Conservation (phyloP, 139 green algal genomes). For the Coccomyxa sp. region DNA sequence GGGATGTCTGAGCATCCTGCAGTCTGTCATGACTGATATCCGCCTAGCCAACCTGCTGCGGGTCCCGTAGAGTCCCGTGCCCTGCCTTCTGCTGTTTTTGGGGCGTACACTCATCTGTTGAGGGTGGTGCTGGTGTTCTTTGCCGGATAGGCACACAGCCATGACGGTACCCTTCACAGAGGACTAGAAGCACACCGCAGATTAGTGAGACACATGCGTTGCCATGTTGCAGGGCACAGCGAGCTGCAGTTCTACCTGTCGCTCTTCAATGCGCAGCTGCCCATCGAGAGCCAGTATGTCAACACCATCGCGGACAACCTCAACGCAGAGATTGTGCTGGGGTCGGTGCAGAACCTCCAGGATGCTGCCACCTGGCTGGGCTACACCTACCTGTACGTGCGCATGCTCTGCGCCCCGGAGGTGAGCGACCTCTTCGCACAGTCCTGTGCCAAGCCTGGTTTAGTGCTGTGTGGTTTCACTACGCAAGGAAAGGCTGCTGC, state of each 20-base stretch:
- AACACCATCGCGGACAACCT: conserved; percentile 84
- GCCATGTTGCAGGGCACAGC: conserved; percentile 39
- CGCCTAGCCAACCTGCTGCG: no score
- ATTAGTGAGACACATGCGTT: neutral
- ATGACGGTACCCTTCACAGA: no score
- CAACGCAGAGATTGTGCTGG: conserved; percentile 96
- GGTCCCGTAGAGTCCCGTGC: no score
- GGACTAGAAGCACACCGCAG: neutral
- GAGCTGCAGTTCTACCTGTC: conserved; percentile 99
- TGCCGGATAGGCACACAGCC: no score
- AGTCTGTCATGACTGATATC: no score
- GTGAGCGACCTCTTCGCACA: conserved; percentile 51
- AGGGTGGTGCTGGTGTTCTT: no score
- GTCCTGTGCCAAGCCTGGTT: no score
- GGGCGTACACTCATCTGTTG: no score
- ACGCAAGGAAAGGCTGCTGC: no score
- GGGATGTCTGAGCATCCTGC: no score
- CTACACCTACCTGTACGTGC: conserved; percentile 95
- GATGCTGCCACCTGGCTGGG: conserved; percentile 86
- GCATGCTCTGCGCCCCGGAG: conserved; percentile 90
- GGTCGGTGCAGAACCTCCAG: conserved; percentile 75
- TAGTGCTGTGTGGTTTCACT: no score
- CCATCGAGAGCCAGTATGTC: conserved; percentile 95
- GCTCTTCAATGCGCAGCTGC: conserved; percentile 97
- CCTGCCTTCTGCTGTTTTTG: no score